Conservation (phyloP, 768 basidiomycete genomes). For the Calocybe cyanea region DNA sequence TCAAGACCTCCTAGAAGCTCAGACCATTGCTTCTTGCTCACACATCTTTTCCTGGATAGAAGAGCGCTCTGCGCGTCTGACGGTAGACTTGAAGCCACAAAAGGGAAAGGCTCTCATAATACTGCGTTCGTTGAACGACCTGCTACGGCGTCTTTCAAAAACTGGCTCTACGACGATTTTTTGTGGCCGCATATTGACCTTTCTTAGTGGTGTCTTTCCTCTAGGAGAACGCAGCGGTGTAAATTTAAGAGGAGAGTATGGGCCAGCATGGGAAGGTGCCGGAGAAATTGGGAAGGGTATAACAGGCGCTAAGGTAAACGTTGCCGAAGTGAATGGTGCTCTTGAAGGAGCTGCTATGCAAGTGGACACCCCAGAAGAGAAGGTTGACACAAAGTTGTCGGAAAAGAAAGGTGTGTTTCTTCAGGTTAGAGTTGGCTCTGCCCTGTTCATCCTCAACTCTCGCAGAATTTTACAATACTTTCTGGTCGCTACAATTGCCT, state of each 20-base stretch:
- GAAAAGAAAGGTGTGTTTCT: conserved; percentile 49
- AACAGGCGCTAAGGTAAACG: conserved; percentile 17
- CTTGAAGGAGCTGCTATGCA: conserved; percentile 52
- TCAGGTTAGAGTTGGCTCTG: neutral
- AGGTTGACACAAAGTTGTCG: conserved; percentile 20
- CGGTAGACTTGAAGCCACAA: conserved; percentile 75
- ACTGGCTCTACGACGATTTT: conserved; percentile 82
- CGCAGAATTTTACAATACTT: conserved; percentile 77
- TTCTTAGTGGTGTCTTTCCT: conserved; percentile 82
- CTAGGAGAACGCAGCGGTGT: conserved; percentile 91
- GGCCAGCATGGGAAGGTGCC: conserved; percentile 73
- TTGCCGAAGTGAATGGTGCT: conserved; percentile 17
- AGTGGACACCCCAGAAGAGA: conserved; percentile 42
- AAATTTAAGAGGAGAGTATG: conserved; percentile 85
- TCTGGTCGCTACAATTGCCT: conserved; percentile 85
- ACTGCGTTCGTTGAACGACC: conserved; percentile 81
- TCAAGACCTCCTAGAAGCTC: conserved; percentile 80
- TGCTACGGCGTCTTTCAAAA: conserved; percentile 83
- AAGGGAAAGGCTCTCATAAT: conserved; percentile 87
- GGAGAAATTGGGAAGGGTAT: conserved; percentile 31
- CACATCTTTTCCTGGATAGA: conserved; percentile 90
- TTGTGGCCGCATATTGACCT: conserved; percentile 85
- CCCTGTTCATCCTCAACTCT: conserved; percentile 1
- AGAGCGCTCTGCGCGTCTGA: conserved; percentile 62
- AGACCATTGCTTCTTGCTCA: conserved; percentile 82